phyloP scores from a whole-genome alignment of 371 early-diverging fungal genomes.

The Nematocida sp. region DNA sequence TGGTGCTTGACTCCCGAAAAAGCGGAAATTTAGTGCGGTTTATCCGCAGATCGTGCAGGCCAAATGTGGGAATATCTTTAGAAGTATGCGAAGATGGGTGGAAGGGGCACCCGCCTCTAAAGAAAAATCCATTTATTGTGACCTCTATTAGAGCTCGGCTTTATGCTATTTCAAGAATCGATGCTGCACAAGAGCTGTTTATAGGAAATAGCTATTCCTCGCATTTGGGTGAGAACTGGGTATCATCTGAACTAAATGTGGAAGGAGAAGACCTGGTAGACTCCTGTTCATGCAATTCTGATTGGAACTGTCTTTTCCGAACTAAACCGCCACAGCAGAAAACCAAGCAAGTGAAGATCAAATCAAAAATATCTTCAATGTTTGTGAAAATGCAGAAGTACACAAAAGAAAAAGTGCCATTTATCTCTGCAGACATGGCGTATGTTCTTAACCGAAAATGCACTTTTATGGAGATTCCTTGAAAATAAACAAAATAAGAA shows the following conservation, averaged over 20 bases:
- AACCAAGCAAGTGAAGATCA: background rate
- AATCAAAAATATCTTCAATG: slow-evolving; percentile 13
- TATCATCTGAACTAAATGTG: background rate
- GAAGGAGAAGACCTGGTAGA: slow-evolving; percentile 1
- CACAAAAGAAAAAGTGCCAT: slow-evolving; percentile 7
- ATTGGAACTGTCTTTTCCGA: slow-evolving; percentile 24
- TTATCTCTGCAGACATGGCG: slow-evolving; percentile 5
- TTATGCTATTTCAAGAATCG: slow-evolving; percentile 36
- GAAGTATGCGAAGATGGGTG: slow-evolving; percentile 39
- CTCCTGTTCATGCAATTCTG: slow-evolving; percentile 32
- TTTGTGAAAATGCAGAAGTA: slow-evolving; percentile 25
- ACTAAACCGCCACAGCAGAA: background rate
- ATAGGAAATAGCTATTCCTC: slow-evolving; percentile 26
- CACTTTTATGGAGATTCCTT: background rate
- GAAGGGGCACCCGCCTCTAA: slow-evolving; percentile 43
- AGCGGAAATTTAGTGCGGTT: slow-evolving; percentile 49
- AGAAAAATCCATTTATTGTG: slow-evolving; percentile 4
- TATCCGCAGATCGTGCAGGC: slow-evolving; percentile 58
- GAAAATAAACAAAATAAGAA: background rate
- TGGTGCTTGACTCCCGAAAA: slow-evolving; percentile 30
- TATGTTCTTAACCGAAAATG: slow-evolving; percentile 18
- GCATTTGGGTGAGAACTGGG: slow-evolving; percentile 13
- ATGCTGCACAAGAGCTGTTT: slow-evolving; percentile 27
- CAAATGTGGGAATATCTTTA: slow-evolving; percentile 35
- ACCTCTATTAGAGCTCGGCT: background rate